Evolutionary conservation across 2,329 filamentous ascomycete genomes (phyloP).

Genomic region (Penicillium hordei): DNA sequence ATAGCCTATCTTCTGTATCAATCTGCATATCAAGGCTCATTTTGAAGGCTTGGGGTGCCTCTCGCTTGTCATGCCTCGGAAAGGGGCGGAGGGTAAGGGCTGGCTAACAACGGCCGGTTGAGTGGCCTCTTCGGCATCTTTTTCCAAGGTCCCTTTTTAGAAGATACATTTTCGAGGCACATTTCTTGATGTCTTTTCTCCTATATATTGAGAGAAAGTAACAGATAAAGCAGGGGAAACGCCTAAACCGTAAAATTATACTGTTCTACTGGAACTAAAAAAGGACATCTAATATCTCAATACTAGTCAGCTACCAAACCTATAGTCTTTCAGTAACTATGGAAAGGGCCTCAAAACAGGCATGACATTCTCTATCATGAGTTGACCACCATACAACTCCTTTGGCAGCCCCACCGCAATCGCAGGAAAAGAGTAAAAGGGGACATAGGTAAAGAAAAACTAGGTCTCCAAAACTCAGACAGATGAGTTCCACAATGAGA

Average conservation of each 20-base stretch:
- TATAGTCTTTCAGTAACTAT: neutral
- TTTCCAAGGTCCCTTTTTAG: neutral
- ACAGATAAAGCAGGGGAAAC: neutral
- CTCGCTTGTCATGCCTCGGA: conserved; percentile 11
- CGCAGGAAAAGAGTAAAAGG: conserved; percentile 9
- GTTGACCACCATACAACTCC: conserved; percentile 30
- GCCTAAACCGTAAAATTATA: neutral
- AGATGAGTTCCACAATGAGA: conserved; percentile 4
- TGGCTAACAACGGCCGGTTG: neutral
- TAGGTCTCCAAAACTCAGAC: conserved; percentile 8
- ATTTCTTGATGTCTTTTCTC: neutral
- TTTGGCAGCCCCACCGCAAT: conserved; percentile 21
- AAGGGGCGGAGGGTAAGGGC: conserved; percentile 11
- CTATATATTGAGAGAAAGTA: neutral
- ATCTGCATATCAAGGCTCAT: neutral
- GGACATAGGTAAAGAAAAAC: conserved; percentile 12
- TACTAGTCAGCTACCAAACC: conserved; percentile 1
- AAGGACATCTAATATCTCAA: neutral
- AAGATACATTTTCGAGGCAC: neutral
- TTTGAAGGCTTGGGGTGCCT: neutral
- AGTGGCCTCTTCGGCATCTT: neutral
- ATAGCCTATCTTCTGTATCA: neutral
- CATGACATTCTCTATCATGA: conserved; percentile 36
- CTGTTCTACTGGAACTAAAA: neutral
- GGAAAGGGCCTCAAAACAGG: conserved; percentile 19